Base-by-base conservation (phyloP, 305 asterid species). In the Solanum hybrid region DNA sequence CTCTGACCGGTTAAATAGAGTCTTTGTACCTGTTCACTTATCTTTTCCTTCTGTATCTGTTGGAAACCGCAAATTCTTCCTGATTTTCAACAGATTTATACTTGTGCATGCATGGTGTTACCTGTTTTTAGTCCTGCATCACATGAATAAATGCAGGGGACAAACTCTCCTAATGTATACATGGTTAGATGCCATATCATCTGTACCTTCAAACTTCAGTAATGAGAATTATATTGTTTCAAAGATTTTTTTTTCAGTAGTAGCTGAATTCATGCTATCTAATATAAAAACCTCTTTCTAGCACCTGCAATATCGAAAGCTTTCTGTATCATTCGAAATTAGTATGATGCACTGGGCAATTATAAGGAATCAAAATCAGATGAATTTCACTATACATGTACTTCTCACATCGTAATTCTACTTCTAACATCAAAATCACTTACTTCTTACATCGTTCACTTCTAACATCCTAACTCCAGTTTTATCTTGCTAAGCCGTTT, bases 1-100 rank as follows among this genome's bases (percentile, higher is more conserved):
- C 98, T 90, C 94, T 94, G 87, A 94, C 99, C 0, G 96, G 97
- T 89, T 97, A 94, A 90, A 37, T 64, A 60, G 60, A 31, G 76
- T 32, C 88, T 27, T 72, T 31, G 85, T 36, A 32, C 32, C 17
- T 1, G 51, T 14, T 87, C 77, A 85, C 69, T 35, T 37, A 69
- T 27, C 78, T 32, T 29, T 89, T 79, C 6, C 34, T 81, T 51
- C 75, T 32, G 27, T 45, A 77, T 89, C 82, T 42, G 73, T 40
- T 26, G 37, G 69, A 40, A 40, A 60, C 26, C 9, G 9, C 86
- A 40, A 26, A 40, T 34, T n/a, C 36, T 81, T 64, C 72, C 72
- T 64, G 27, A 64, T 64, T 26, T 77, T 77, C 82, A 77, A 77
- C 82, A 19, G 82, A 77, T 77, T 19, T 19, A 17, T 75, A 4